These are phyloP conservation scores for Talaromyces sp. DNA, from an alignment of 2,329 filamentous ascomycete species.

Conservation along the genomic window DNA sequence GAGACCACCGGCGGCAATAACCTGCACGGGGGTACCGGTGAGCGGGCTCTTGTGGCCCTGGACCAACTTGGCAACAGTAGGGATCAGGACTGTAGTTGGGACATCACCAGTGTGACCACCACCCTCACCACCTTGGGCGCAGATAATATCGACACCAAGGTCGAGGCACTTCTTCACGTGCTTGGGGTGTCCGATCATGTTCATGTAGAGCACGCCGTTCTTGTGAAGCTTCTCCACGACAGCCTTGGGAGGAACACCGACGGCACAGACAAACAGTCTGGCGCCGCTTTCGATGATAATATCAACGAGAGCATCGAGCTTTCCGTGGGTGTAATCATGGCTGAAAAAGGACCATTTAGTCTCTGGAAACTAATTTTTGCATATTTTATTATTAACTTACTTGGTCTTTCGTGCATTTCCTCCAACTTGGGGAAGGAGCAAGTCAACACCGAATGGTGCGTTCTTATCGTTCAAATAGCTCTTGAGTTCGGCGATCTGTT, in stretches of 20 bases:
- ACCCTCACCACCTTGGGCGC: slow-evolving; percentile 95
- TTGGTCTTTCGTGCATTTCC: slow-evolving; percentile 94
- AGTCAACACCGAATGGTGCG: slow-evolving; percentile 89
- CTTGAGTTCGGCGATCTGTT: slow-evolving; percentile 95
- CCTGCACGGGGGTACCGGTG: slow-evolving; percentile 80
- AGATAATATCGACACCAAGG: slow-evolving; percentile 90
- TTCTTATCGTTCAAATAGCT: slow-evolving; percentile 81
- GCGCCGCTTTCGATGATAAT: slow-evolving; percentile 90
- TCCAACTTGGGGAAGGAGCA: slow-evolving; percentile 89
- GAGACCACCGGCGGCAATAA: slow-evolving; percentile 89
- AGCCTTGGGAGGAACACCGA: slow-evolving; percentile 83
- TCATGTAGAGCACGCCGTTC: slow-evolving; percentile 91
- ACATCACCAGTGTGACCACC: slow-evolving; percentile 95
- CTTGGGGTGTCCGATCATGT: slow-evolving; percentile 99
- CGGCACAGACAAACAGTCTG: slow-evolving; percentile 91
- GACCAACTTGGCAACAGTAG: slow-evolving; percentile 77
- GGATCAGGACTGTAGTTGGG: slow-evolving; percentile 86
- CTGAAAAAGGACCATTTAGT: slow-evolving; percentile 41
- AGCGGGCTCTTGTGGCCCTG: slow-evolving; percentile 78
- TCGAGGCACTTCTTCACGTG: slow-evolving; percentile 95
- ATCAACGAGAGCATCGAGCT: slow-evolving; percentile 82
- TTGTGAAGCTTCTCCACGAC: slow-evolving; percentile 88
- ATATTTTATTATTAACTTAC: slow-evolving; percentile 36
- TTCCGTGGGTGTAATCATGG: slow-evolving; percentile 99
- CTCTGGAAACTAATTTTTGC: slow-evolving; percentile 8